A percentile compares a stretch with the other conserved stretches of the same genome.
These are phyloP conservation scores for Lachnellula willkommii DNA, from an alignment of 2,329 filamentous ascomycete species.

Conservation along the genomic window DNA sequence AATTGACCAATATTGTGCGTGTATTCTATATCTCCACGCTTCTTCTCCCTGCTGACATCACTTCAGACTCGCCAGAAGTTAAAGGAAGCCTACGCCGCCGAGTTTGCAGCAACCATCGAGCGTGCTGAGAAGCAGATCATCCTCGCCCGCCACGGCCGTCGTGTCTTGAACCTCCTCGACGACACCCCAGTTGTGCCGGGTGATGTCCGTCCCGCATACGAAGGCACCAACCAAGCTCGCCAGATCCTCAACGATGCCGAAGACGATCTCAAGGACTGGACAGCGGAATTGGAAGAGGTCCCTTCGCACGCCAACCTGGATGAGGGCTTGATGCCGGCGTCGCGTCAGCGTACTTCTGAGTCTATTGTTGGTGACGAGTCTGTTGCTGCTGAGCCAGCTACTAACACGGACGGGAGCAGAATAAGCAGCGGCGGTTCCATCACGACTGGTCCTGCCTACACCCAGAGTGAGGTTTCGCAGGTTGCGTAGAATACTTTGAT, in stretches of 20 bases:
- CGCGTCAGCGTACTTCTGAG: constrained; percentile 6
- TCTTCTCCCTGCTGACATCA: not conserved
- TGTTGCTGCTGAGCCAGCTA: constrained; percentile 3
- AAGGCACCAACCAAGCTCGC: constrained; percentile 60
- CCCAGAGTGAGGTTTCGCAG: not conserved
- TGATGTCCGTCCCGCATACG: constrained; percentile 66
- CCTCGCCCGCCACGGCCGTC: constrained; percentile 82
- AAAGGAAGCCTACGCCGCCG: constrained; percentile 86
- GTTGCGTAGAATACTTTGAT: not conserved
- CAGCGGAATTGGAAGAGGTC: constrained; percentile 29
- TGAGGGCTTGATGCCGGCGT: constrained; percentile 15
- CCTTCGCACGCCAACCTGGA: constrained; percentile 16
- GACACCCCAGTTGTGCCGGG: constrained; percentile 87
- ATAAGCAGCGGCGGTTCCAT: constrained; percentile 24
- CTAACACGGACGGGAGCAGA: constrained; percentile 14
- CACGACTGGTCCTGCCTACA: constrained; percentile 13
- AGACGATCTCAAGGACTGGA: constrained; percentile 77
- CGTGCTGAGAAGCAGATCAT: constrained; percentile 96
- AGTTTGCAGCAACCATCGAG: constrained; percentile 88
- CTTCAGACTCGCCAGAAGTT: constrained; percentile 84
- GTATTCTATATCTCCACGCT: not conserved
- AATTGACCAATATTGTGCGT: constrained; percentile 87
- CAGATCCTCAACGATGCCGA: constrained; percentile 91
- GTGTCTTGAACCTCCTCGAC: constrained; percentile 79
- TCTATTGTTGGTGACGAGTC: constrained; percentile 18